phyloP scores from a whole-genome alignment of 2,329 filamentous ascomycete genomes.

The Epichloe uncinata region DNA sequence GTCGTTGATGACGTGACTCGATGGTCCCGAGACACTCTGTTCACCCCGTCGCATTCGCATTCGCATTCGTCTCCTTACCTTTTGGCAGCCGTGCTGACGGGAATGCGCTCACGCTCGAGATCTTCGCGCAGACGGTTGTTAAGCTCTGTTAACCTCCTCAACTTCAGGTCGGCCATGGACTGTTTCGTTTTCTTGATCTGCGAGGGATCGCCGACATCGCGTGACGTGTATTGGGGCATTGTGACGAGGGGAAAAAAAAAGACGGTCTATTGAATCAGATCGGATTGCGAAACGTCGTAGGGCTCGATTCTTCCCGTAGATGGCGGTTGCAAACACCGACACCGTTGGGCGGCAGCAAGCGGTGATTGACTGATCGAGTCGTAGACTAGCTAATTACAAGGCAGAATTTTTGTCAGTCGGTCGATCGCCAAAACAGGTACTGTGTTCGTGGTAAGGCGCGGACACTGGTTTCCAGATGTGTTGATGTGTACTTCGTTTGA shows the following conservation, averaged over 20 bases:
- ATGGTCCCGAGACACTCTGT: not conserved
- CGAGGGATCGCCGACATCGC: slow-evolving; percentile 53
- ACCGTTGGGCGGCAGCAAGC: not conserved
- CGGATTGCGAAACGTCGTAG: not conserved
- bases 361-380: not conserved
- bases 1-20: not conserved
- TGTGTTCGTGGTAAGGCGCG: not conserved
- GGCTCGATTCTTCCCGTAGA: not conserved
- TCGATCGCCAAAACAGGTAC: not conserved
- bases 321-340: not conserved
- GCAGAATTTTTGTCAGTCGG: not conserved
- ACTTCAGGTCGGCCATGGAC: slow-evolving; percentile 97
- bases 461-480: not conserved
- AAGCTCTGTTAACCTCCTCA: slow-evolving; percentile 88
- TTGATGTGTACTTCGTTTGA: not conserved
- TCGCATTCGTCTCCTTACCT: slow-evolving; percentile 41
- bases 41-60: slow-evolving; percentile 1
- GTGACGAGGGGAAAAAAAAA: slow-evolving; percentile 16
- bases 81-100: slow-evolving; percentile 83
- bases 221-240: slow-evolving; percentile 55
- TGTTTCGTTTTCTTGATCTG: slow-evolving; percentile 89
- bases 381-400: not conserved
- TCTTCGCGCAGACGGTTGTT: slow-evolving; percentile 95
- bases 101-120: slow-evolving; percentile 86
- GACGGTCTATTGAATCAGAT: not conserved